These are phyloP conservation scores for Kitagawia praeruptora DNA, from an alignment of 129 eudicot species.

Conservation along the genomic window DNA sequence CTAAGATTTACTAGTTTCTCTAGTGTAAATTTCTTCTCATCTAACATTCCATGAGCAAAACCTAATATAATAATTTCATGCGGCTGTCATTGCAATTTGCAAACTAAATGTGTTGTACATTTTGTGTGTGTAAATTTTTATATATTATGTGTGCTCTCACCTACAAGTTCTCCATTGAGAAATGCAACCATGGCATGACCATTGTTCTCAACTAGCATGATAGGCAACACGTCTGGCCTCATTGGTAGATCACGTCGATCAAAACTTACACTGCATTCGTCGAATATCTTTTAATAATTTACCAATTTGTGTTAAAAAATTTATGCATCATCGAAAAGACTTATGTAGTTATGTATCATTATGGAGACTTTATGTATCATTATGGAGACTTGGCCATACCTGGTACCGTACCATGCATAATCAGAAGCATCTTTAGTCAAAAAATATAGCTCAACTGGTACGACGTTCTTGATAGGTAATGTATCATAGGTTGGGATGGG, in stretches of 20 bases:
- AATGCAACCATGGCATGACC: conserved; percentile 76
- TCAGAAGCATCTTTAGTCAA: conserved; percentile 80
- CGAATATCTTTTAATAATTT: not conserved
- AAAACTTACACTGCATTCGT: conserved; percentile 40
- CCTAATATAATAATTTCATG: conserved; percentile 26
- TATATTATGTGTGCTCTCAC: conserved; percentile 18
- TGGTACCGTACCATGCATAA: conserved; percentile 81
- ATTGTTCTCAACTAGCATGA: conserved; percentile 51
- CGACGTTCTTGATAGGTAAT: no score
- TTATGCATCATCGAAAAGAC: not conserved
- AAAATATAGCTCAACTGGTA: no score
- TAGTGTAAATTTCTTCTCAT: conserved; percentile 46
- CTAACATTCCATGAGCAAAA: conserved; percentile 65
- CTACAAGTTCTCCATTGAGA: conserved; percentile 69
- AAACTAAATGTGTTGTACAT: not conserved
- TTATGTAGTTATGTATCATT: not conserved
- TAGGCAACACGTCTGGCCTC: conserved; percentile 56
- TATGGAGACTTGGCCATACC: conserved; percentile 26
- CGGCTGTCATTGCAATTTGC: not conserved
- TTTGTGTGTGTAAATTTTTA: not conserved
- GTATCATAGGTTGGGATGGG: no score
- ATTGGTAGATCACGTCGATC: conserved; percentile 65
- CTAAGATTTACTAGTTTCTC: conserved; percentile 43
- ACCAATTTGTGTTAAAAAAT: not conserved
- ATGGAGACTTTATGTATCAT: not conserved